These are phyloP conservation scores for Boletus rubescentipes DNA, from an alignment of 768 basidiomycete species.

Conservation along the genomic window DNA sequence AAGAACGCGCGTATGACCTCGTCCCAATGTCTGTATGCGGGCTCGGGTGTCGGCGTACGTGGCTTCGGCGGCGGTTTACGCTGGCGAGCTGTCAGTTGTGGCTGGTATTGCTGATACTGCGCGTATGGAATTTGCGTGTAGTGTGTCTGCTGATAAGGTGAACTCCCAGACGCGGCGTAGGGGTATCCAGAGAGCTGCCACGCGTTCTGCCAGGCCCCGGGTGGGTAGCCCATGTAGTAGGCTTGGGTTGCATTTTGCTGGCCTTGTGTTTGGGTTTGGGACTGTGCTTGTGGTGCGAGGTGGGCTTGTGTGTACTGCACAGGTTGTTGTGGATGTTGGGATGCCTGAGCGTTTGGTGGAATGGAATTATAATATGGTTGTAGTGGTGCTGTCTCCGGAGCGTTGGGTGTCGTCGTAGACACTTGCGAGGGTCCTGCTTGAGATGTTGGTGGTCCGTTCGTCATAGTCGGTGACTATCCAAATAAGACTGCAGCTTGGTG, in stretches of 20 bases:
- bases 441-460: constrained; percentile 40
- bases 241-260: constrained; percentile 31
- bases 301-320: constrained; percentile 23
- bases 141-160: constrained; percentile 35
- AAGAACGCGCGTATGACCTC: constrained; percentile 54
- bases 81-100: constrained; percentile 27
- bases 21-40: constrained; percentile 61
- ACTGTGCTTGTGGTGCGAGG: constrained; percentile 15
- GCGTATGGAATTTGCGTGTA: constrained; percentile 34
- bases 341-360: constrained; percentile 14
- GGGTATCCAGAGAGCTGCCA: constrained; percentile 36
- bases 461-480: constrained; percentile 28
- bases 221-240: constrained; percentile 36
- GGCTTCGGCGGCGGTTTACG: constrained; percentile 28
- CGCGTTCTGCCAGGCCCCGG: constrained; percentile 32
- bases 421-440: constrained; percentile 40
- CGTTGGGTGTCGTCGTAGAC: constrained; percentile 5
- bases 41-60: constrained; percentile 41
- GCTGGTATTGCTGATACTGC: constrained; percentile 35
- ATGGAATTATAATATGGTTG: constrained; percentile 15
- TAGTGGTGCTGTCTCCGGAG: constrained; percentile 7
- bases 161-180: constrained; percentile 29
- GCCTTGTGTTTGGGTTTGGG: constrained; percentile 18
- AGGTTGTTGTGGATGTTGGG: constrained; percentile 19
- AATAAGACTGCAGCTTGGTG: no score